phyloP scores from a whole-genome alignment of 495 filamentous ascomycete genomes.

The Talaromyces wortmannii region DNA sequence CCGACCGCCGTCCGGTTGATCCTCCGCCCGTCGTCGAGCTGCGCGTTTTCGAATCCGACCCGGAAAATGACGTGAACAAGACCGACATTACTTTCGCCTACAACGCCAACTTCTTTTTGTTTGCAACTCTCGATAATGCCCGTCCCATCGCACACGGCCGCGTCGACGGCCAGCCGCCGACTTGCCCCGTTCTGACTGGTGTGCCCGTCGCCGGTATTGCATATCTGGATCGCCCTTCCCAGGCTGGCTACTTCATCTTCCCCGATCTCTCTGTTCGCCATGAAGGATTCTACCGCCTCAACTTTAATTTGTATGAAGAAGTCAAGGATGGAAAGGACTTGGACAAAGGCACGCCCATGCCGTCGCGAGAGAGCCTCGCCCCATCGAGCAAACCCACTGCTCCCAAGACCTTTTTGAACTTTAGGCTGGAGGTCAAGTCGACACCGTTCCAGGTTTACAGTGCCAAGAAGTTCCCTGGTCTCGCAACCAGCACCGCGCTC shows the following conservation, averaged over 20 bases:
- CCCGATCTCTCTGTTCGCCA: constrained; percentile 95
- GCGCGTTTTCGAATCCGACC: constrained; percentile 76
- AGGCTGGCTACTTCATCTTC: constrained; percentile 97
- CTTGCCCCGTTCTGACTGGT: constrained; percentile 83
- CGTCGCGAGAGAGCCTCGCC: constrained; percentile 10
- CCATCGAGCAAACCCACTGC: constrained; percentile 21
- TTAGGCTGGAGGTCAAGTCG: constrained; percentile 88
- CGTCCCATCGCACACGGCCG: constrained; percentile 81
- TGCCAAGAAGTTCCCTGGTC: constrained; percentile 96
- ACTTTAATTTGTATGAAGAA: constrained; percentile 91
- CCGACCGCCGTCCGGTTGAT: constrained; percentile 93
- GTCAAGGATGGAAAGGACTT: constrained; percentile 70
- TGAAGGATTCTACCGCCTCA: constrained; percentile 83
- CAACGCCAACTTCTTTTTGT: constrained; percentile 97
- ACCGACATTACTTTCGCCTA: constrained; percentile 86
- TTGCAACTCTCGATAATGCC: constrained; percentile 82
- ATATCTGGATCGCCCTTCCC: constrained; percentile 84
- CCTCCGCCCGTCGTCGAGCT: constrained; percentile 95
- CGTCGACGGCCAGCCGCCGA: constrained; percentile 57
- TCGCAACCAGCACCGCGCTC: constrained; percentile 82
- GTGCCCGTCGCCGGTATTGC: constrained; percentile 96
- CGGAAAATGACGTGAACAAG: constrained; percentile 37
- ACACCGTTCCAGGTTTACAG: constrained; percentile 84
- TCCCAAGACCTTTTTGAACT: constrained; percentile 43
- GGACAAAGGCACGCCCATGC: constrained; percentile 40